Evolutionary conservation across 352 stramenopile species (phyloP).

Genomic region (Globisporangium uncinulatum): DNA sequence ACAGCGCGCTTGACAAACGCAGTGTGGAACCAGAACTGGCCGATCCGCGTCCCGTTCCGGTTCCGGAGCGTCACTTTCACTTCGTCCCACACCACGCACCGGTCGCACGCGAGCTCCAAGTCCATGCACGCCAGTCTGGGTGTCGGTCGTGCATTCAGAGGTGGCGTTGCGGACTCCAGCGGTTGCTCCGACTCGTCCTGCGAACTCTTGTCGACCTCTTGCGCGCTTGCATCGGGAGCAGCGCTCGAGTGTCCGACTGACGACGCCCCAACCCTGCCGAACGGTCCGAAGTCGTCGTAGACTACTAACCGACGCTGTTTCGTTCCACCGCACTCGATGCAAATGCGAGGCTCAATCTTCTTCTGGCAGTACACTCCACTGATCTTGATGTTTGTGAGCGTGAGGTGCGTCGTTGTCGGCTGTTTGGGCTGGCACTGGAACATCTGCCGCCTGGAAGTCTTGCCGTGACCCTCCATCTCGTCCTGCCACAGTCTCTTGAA

Average conservation of each 20-base stretch:
- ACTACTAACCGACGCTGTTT: constrained; percentile 1
- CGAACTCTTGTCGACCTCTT: constrained; percentile 2
- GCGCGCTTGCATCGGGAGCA: not conserved
- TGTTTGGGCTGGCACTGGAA: constrained; percentile 23
- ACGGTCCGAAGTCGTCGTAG: constrained; percentile 21
- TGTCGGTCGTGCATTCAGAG: not conserved
- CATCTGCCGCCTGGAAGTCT: constrained; percentile 9
- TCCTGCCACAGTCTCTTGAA: constrained; percentile 47
- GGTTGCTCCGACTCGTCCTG: constrained; percentile 4
- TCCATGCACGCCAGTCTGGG: constrained; percentile 12
- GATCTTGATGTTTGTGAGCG: constrained; percentile 34
- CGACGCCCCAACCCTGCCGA: constrained; percentile 11
- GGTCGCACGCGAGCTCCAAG: constrained; percentile 38
- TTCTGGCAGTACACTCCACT: constrained; percentile 41
- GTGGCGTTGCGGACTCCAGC: not conserved
- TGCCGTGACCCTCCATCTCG: constrained; percentile 28
- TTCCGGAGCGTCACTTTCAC: constrained; percentile 45
- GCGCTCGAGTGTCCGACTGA: not conserved
- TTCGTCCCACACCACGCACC: constrained; percentile 56
- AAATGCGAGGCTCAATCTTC: constrained; percentile 46
- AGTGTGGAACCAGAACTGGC: constrained; percentile 78
- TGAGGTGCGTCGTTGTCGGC: constrained; percentile 26
- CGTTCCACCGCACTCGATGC: constrained; percentile 34
- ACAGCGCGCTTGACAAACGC: constrained; percentile 32
- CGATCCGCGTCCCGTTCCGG: constrained; percentile 33